Base-by-base conservation (phyloP, 306 rosid species). In the Citrullus amarus region DNA sequence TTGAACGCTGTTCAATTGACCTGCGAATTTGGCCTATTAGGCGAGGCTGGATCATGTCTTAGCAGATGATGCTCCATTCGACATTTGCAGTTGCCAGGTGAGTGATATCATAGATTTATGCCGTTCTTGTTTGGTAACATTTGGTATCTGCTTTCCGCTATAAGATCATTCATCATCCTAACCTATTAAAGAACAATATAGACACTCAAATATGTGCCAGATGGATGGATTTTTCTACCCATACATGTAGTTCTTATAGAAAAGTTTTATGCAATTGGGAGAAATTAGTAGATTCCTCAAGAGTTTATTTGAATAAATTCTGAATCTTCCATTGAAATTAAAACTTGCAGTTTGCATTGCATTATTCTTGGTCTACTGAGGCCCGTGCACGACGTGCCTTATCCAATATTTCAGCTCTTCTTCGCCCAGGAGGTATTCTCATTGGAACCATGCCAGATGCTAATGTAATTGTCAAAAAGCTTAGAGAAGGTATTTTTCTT, bases 381-480 rank as follows among this genome's bases (percentile, higher is more conserved):
- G 97, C 96, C 32, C 97, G 97, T 80, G 99, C 99, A 14, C 89
- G 97, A 46, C 86, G 88, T 83, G 99, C 97, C 73, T 85, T 95
- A 78, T 92, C 97, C 67, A 95, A 95, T 79, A 90, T 95, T 56
- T 95, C 97, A 53, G 92, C 97, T 80, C 88, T 95, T 88, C 99
- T 95, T 81, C 93, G 97, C 78, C 99, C 99, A 3, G 99, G 99
- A 36, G 97, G 99, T 83, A 85, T 88, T 82, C 90, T 95, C 75
- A 89, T 95, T 78, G 99, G 99, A 76, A 95, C 97, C 62, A 95
- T 92, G 99, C 99, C 99, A 32, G 99, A 95, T 81, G 97, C 99
- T 48, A 92, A 95, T 85, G 99, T 95, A 82, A 90, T 95, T 34
- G 63, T 92, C 82, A 92, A 90, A 83, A 95, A 95, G 86, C 93